Percentiles rank a stretch among this genome's conserved stretches.
Evolutionary conservation across 768 basidiomycete species (phyloP).

Genomic region (Calvatia gigantea): DNA sequence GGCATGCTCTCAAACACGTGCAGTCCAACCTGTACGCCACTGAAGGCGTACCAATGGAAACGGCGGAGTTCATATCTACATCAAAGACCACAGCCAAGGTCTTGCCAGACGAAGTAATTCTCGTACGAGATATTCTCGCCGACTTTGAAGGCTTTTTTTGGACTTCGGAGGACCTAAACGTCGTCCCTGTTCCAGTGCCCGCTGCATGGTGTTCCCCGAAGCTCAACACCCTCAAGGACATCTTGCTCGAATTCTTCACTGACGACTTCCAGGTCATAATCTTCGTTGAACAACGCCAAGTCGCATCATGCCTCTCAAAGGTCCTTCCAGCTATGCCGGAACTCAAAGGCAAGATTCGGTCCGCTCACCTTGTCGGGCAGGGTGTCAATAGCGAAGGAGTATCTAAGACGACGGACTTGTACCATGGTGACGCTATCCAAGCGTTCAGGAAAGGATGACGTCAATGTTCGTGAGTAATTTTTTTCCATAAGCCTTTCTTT

Average conservation of each 20-base stretch:
- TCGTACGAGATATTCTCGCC: slow-evolving; percentile 35
- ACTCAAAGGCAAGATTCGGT: slow-evolving; percentile 52
- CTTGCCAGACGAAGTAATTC: slow-evolving; percentile 33
- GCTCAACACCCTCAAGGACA: slow-evolving; percentile 55
- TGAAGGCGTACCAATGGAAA: slow-evolving; percentile 15
- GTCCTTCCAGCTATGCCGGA: slow-evolving; percentile 60
- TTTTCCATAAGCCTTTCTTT: background rate
- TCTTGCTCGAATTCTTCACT: slow-evolving; percentile 53
- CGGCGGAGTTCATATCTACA: slow-evolving; percentile 14
- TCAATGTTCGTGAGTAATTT: slow-evolving; percentile 61
- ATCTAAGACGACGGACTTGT: slow-evolving; percentile 35
- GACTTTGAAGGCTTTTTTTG: slow-evolving; percentile 48
- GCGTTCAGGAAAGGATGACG: slow-evolving; percentile 60
- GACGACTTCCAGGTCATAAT: slow-evolving; percentile 74
- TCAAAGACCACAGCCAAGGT: slow-evolving; percentile 16
- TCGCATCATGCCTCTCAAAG: slow-evolving; percentile 65
- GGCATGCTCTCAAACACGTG: slow-evolving; percentile 35
- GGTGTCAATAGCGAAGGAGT: slow-evolving; percentile 44
- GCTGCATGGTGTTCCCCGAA: slow-evolving; percentile 77
- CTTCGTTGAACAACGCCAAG: slow-evolving; percentile 84
- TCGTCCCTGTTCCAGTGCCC: slow-evolving; percentile 38
- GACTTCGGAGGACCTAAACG: slow-evolving; percentile 25
- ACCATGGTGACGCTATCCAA: slow-evolving; percentile 57
- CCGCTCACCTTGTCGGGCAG: slow-evolving; percentile 71
- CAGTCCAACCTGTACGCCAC: background rate